Base-by-base conservation (phyloP, 345 rosid genomes). In the Lenwebbia sp. region DNA sequence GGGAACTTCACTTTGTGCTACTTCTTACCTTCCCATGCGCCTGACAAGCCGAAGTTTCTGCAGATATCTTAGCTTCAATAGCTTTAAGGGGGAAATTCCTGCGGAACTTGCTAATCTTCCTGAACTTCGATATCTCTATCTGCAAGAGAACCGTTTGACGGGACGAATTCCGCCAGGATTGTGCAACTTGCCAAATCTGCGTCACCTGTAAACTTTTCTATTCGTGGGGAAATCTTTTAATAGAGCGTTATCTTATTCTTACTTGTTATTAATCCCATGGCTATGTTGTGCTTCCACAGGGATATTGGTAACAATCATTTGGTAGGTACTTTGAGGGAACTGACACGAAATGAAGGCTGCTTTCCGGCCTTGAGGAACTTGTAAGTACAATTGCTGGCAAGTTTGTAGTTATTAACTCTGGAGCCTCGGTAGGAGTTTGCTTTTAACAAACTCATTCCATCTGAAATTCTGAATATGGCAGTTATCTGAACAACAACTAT, bases 291-390 rank as follows among this genome's bases (percentile, higher is more conserved):
- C 25, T 70, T 33, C 47, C 47, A 5, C 90, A 97, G 98, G 93
- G 99, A 97, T 95, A 94, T 93, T 85, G 98, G 99, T 44, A 96
- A 94, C 92, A 97, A 96, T 85, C 99, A 95, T 92, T 88, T 97
- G 92, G 98, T 97, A 58, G 99, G 99, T 88, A 97, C 99, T 12
- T 91, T 97, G 52, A 88, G 99, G 86, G 99, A 97, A 89, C 94
- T 97, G 86, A 97, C 96, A 83, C 95, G 98, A 75, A 88, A 94
- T 83, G 98, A 95, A 87, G 99, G 98, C 87, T 92, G 99, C 89
- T 97, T 97, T 88, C 96, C 96, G 82, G 87, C 94, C 83, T 93
- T 97, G 83, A 94, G 98, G 83, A 97, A 97, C 93, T 89, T 97
- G 99, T 97, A 93, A 91, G 95, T 82, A 85, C 23, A 65, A 15